phyloP scores from a whole-genome alignment of 306 rosid species.

The Cucumis hystrix region DNA sequence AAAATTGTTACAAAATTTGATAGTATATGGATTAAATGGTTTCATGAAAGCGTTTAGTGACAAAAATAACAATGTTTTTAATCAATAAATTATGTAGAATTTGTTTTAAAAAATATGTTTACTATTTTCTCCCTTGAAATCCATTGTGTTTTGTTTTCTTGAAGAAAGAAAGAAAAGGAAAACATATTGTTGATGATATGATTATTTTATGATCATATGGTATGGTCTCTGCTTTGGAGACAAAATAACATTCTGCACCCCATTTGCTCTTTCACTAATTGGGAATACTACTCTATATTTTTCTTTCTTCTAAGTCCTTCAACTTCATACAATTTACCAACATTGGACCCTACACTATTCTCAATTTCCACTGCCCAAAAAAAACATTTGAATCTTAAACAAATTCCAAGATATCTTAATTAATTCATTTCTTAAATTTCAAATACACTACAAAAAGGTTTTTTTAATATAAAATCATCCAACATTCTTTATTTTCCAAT shows the following conservation, averaged over 20 bases:
- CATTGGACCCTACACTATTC: neutral
- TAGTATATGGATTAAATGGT: too few species aligned
- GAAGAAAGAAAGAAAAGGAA: too few species aligned
- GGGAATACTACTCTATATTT: neutral
- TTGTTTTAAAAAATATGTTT: too few species aligned
- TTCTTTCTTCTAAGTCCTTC: neutral
- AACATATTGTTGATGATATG: neutral
- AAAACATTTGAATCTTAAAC: neutral
- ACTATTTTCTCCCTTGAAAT: too few species aligned
- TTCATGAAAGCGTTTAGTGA: too few species aligned
- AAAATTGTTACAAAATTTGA: too few species aligned
- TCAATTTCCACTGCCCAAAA: neutral
- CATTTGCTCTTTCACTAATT: neutral
- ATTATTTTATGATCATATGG: neutral
- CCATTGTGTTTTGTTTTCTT: too few species aligned
- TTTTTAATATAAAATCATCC: neutral
- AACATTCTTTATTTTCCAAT: neutral
- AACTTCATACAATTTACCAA: neutral
- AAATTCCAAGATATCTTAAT: neutral
- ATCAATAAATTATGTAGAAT: too few species aligned
- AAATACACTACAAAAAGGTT: neutral
- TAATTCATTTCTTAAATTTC: too few species aligned
- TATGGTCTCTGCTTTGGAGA: neutral
- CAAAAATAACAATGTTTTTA: too few species aligned
- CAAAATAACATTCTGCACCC: constrained; percentile 1